Percentiles rank a stretch among this genome's conserved stretches.
Conservation (phyloP, 768 basidiomycete species). For the Psilocybe azurescens region DNA sequence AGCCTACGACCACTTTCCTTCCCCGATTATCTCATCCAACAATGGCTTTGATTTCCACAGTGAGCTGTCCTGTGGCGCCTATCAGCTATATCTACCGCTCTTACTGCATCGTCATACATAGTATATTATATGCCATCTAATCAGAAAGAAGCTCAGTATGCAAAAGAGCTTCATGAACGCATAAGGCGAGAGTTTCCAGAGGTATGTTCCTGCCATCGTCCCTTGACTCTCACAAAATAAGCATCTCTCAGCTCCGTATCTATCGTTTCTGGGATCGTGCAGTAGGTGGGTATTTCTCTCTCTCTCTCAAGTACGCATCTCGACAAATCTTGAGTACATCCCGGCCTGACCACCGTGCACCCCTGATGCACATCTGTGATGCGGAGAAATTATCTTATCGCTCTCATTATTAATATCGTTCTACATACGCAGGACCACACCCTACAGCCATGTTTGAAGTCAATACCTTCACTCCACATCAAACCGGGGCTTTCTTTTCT, state of each 20-base stretch:
- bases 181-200: conserved; percentile 73
- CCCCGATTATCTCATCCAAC: conserved; percentile 55
- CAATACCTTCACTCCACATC: conserved; percentile 67
- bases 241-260: conserved; percentile 54
- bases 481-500: conserved; percentile 71
- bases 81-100: too few species aligned
- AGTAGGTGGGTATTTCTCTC: conserved; percentile 48
- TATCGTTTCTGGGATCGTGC: conserved; percentile 67
- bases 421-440: conserved; percentile 53
- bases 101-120: conserved; percentile 24
- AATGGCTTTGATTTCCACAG: conserved; percentile 80
- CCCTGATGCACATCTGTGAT: too few species aligned
- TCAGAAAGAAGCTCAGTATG: conserved; percentile 49
- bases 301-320: neutral
- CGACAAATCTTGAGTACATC: neutral
- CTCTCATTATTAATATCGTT: too few species aligned
- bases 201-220: conserved; percentile 34
- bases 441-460: conserved; percentile 77
- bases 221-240: neutral
- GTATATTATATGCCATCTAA: conserved; percentile 66
- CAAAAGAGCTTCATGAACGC: conserved; percentile 60
- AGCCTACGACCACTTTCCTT: conserved; percentile 58
- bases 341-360: too few species aligned
- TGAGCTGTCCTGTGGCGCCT: conserved; percentile 33
- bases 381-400: too few species aligned